Conservation (phyloP, 345 rosid species). For the Gossypium stocksii region DNA sequence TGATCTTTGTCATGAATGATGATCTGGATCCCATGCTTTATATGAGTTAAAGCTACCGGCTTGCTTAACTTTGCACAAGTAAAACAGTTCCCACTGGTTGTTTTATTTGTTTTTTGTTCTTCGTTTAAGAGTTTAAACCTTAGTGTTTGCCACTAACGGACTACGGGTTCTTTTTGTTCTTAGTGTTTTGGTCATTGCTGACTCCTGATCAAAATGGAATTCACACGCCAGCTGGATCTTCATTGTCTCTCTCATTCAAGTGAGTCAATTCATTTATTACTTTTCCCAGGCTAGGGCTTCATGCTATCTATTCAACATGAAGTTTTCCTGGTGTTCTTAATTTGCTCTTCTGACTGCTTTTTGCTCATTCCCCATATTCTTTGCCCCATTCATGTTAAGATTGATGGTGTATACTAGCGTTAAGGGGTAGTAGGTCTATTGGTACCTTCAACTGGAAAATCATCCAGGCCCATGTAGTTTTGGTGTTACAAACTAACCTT, state of each 20-base stretch:
- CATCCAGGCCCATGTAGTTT: too few species aligned
- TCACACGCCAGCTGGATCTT: conserved; percentile 58
- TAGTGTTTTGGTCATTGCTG: conserved; percentile 84
- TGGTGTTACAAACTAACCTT: too few species aligned
- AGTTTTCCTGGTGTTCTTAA: too few species aligned
- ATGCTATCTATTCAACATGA: too few species aligned
- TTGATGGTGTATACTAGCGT: too few species aligned
- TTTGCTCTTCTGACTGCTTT: too few species aligned
- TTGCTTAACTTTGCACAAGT: neutral
- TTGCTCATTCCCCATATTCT: too few species aligned
- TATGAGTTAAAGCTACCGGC: neutral
- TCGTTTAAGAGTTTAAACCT: too few species aligned
- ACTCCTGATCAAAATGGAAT: conserved; percentile 54
- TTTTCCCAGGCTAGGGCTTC: too few species aligned
- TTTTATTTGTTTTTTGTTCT: neutral
- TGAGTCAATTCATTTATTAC: conserved; percentile 20
- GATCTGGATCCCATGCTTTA: neutral
- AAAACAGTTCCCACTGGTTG: neutral
- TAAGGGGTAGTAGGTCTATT: too few species aligned
- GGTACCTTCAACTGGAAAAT: too few species aligned
- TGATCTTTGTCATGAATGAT: neutral
- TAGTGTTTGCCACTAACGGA: neutral
- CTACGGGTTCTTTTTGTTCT: conserved; percentile 8
- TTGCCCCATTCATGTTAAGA: too few species aligned
- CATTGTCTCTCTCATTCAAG: conserved; percentile 81